Evolutionary conservation across 768 basidiomycete species (phyloP), one percentile per base, ranked within the genome.

Genomic region (Tubosaeta sp.): DNA sequence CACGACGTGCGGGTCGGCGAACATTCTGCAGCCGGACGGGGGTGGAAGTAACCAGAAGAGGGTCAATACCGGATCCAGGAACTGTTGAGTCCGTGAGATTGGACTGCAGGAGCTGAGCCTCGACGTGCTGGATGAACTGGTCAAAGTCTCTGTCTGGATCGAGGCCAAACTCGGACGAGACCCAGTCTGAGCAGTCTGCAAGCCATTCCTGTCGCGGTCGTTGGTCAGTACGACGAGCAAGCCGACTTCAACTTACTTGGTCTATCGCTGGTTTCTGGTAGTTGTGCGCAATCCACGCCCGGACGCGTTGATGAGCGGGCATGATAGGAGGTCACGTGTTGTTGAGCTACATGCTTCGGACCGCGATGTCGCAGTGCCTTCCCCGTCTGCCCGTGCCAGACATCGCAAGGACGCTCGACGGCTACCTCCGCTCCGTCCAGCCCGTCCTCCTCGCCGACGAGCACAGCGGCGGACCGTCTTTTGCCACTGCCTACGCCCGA

Each of bases 341-440:
- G 8, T 48, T 12, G 12, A 8, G 38, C 9, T 29, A 41, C 37
- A 65, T 60, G 64, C n/a, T 48, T 32, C 55, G 61, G 55, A 52
- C 55, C 17, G 48, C 6, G 46, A 63, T 63, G 63, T 59, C 54
- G 13, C 53, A 53, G 22, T 27, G 43, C 5, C 65, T 90, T 32
- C 86, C 86, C 11, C 83, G 90, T 51, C 75, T 97, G 10, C 95
- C 95, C 1, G 80, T 97, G 4, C 94, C 93, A 16, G 78, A 85
- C 53, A 78, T 97, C 2, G 76, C 78, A 31, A 76, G 82, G 60
- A 88, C 90, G 0, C 73, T 97, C 34, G 78, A 87, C 58, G 79
- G 77, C 51, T 98, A 97, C 65, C 71, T 95, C 17, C 78, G 79
- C 49, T 88, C 89, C 16, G 68, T 98, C 2, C 76, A 84, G 48